Evolutionary conservation across 2,329 filamentous ascomycete species (phyloP).

Genomic region (Cladophialophora chaetospira): DNA sequence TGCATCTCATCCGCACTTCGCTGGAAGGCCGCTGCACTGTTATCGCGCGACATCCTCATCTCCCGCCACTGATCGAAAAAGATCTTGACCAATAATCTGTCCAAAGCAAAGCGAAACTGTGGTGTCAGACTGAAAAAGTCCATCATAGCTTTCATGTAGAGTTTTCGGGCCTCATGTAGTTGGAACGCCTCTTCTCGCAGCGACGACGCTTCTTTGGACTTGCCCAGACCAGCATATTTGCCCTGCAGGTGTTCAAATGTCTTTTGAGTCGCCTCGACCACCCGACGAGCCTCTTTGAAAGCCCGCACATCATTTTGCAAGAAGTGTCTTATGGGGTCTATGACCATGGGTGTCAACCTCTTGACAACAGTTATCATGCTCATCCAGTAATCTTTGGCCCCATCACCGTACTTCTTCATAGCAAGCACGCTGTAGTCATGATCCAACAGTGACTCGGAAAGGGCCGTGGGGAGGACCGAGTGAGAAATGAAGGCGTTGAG

Average conservation of each 20-base stretch:
- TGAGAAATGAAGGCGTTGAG: slow-evolving; percentile 76
- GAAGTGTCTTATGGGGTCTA: slow-evolving; percentile 81
- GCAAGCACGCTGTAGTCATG: slow-evolving; percentile 93
- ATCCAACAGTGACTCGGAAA: slow-evolving; percentile 84
- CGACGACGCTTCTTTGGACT: slow-evolving; percentile 89
- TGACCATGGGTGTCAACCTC: slow-evolving; percentile 72
- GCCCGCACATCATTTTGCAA: slow-evolving; percentile 75
- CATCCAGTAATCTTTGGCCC: slow-evolving; percentile 84
- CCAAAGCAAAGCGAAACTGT: slow-evolving; percentile 78
- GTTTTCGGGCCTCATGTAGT: slow-evolving; percentile 86
- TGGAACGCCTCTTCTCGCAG: slow-evolving; percentile 94
- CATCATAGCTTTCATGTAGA: slow-evolving; percentile 87
- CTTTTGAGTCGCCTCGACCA: slow-evolving; percentile 78
- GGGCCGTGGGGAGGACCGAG: slow-evolving; percentile 69
- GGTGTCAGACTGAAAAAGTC: slow-evolving; percentile 90
- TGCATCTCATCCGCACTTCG: slow-evolving; percentile 82
- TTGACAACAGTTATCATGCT: slow-evolving; percentile 72
- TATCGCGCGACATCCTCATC: slow-evolving; percentile 71
- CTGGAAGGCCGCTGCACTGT: slow-evolving; percentile 61
- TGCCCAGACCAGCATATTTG: slow-evolving; percentile 80
- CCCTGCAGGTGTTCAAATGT: slow-evolving; percentile 79
- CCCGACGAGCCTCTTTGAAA: slow-evolving; percentile 81
- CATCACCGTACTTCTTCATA: slow-evolving; percentile 80
- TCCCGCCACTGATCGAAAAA: slow-evolving; percentile 88
- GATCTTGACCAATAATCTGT: slow-evolving; percentile 81